These are phyloP conservation scores for Moesziomyces sp. DNA, from an alignment of 1,284 basidiomycete genomes.

Conservation along the genomic window DNA sequence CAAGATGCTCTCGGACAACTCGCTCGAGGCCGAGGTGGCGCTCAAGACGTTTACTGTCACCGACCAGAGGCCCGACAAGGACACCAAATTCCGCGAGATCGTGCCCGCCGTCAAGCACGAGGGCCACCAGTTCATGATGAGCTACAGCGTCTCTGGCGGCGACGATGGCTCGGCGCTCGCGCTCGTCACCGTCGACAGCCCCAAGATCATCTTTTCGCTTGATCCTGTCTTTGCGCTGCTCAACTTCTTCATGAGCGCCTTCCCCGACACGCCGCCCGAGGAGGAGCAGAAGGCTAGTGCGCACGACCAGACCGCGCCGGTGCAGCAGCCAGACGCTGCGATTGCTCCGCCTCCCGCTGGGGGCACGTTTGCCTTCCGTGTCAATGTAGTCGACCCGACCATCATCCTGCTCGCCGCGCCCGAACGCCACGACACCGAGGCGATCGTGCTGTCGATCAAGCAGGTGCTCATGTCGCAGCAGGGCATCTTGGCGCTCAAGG, in stretches of 20 bases:
- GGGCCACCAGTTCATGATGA: slow-evolving; percentile 92
- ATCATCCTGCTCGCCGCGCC: slow-evolving; percentile 91
- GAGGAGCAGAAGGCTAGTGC: slow-evolving; percentile 6
- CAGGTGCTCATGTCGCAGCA: slow-evolving; percentile 93
- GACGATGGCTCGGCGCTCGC: slow-evolving; percentile 75
- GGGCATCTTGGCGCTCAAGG: slow-evolving; percentile 83
- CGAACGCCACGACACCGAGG: slow-evolving; percentile 80
- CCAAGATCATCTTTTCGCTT: slow-evolving; percentile 90
- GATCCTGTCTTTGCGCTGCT: slow-evolving; percentile 90
- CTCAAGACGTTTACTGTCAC: slow-evolving; percentile 90
- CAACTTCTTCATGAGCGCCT: slow-evolving; percentile 82
- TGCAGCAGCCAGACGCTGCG: slow-evolving; percentile 3
- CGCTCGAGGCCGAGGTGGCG: slow-evolving; percentile 86
- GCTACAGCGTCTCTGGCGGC: slow-evolving; percentile 80
- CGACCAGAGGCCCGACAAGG: slow-evolving; percentile 82
- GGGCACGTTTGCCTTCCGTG: slow-evolving; percentile 74
- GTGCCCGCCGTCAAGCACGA: slow-evolving; percentile 90
- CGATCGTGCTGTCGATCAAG: slow-evolving; percentile 85
- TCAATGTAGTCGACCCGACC: slow-evolving; percentile 92
- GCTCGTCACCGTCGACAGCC: slow-evolving; percentile 90
- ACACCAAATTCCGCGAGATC: slow-evolving; percentile 90
- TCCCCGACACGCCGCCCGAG: slow-evolving; percentile 55
- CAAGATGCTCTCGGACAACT: slow-evolving; percentile 85
- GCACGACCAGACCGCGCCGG: background rate
- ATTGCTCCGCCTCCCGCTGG: background rate